phyloP scores from a whole-genome alignment of 768 basidiomycete genomes.

The Mycena rebaudengoi region DNA sequence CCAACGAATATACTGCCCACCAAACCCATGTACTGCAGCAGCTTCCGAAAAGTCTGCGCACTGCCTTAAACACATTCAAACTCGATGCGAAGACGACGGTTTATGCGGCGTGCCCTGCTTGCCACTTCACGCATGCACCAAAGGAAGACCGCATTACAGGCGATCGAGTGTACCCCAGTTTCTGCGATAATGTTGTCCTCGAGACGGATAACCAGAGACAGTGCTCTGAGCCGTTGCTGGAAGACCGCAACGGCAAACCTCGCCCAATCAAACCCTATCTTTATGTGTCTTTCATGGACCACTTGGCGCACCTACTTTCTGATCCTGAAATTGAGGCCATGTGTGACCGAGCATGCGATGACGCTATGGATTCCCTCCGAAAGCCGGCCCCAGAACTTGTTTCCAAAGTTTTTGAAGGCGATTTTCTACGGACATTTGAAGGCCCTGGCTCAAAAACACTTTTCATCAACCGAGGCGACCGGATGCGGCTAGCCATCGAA shows the following conservation, averaged over 20 bases:
- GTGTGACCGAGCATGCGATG: constrained; percentile 21
- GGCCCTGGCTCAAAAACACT: constrained; percentile 26
- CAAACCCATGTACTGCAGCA: constrained; percentile 18
- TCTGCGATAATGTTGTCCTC: constrained; percentile 8
- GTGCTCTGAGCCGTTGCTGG: neutral
- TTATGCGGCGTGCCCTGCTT: constrained; percentile 27
- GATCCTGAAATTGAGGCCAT: constrained; percentile 15
- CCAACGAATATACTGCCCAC: neutral
- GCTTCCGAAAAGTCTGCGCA: constrained; percentile 22
- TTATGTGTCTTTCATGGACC: constrained; percentile 25
- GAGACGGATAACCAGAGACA: neutral
- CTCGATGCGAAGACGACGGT: constrained; percentile 20
- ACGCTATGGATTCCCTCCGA: constrained; percentile 2
- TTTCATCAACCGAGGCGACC: constrained; percentile 25
- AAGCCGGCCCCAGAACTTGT: neutral
- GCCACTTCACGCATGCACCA: constrained; percentile 22
- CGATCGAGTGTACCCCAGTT: constrained; percentile 3
- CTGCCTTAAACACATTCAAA: constrained; percentile 16
- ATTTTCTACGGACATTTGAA: constrained; percentile 33
- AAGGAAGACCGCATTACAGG: constrained; percentile 7
- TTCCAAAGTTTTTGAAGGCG: constrained; percentile 27
- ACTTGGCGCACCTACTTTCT: constrained; percentile 21
- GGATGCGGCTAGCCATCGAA: constrained; percentile 31
- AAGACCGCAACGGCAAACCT: neutral
- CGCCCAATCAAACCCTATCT: constrained; percentile 25